Percentiles rank a stretch among this genome's conserved stretches.
Evolutionary conservation across 2,329 filamentous ascomycete species (phyloP).

Genomic region (Epichloe elymi): DNA sequence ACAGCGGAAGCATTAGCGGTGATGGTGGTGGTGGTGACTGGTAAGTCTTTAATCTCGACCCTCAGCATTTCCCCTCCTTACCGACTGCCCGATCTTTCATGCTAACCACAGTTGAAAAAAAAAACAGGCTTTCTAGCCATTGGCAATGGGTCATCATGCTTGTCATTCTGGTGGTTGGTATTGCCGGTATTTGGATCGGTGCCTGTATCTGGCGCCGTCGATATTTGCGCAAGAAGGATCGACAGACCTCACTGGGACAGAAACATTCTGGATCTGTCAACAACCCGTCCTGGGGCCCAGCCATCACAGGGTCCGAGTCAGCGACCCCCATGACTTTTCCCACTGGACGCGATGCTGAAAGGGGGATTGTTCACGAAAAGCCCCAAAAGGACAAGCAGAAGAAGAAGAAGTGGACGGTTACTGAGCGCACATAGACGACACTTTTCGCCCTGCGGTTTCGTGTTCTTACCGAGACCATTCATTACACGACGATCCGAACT

Average conservation of each 20-base stretch:
- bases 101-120: not conserved
- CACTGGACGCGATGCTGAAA: constrained; percentile 6
- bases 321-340: constrained; percentile 6
- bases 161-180: constrained; percentile 57
- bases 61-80: not conserved
- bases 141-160: constrained; percentile 76
- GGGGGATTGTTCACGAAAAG: constrained; percentile 7
- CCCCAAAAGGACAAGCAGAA: constrained; percentile 22
- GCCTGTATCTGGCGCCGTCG: constrained; percentile 61
- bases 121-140: constrained; percentile 50
- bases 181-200: constrained; percentile 51
- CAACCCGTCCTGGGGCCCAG: constrained; percentile 23
- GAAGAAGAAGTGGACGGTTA: constrained; percentile 36
- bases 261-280: constrained; percentile 26
- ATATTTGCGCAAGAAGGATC: constrained; percentile 57
- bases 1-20: constrained; percentile 5
- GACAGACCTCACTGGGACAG: constrained; percentile 24
- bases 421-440: constrained; percentile 25
- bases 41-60: constrained; percentile 20
- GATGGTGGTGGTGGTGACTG: constrained; percentile 28
- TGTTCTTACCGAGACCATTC: too few relatives aligned
- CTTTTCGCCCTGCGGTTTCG: not conserved
- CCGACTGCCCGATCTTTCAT: not conserved
- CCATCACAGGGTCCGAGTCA: constrained; percentile 12
- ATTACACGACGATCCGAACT: not conserved